These are phyloP conservation scores for Dioszegia aurantiaca DNA, from an alignment of 768 basidiomycete genomes.

Conservation along the genomic window DNA sequence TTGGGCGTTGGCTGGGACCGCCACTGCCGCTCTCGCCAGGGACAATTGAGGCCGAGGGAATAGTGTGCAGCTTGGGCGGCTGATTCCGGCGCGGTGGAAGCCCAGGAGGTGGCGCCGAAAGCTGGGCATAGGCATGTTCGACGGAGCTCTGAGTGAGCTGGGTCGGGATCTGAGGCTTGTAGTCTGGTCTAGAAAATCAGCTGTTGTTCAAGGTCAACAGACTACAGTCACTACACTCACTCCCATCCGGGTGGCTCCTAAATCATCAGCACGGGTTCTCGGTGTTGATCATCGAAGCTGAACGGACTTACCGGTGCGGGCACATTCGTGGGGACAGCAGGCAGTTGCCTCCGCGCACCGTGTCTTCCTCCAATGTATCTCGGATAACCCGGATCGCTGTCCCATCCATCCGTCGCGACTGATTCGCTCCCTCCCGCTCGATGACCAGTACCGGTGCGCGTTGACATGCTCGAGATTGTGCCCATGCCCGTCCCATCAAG, in stretches of 20 bases:
- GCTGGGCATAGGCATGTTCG: constrained; percentile 39
- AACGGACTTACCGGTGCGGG: constrained; percentile 18
- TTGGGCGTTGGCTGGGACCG: no score
- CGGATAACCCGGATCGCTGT: constrained; percentile 16
- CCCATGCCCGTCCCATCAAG: no score
- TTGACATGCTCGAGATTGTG: no score
- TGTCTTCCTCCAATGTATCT: constrained; percentile 12
- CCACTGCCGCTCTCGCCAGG: not conserved
- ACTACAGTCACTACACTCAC: constrained; percentile 21
- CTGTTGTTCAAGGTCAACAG: not conserved
- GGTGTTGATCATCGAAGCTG: no score
- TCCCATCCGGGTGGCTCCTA: constrained; percentile 46
- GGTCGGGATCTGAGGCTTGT: constrained; percentile 44
- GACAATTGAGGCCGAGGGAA: not conserved
- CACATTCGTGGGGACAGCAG: constrained; percentile 19
- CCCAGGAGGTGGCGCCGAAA: constrained; percentile 41
- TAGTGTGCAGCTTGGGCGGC: not conserved
- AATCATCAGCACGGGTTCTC: no score
- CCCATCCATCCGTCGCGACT: constrained; percentile 10
- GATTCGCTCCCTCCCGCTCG: not conserved
- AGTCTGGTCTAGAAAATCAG: constrained; percentile 35
- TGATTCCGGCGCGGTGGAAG: constrained; percentile 33
- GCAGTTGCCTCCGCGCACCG: constrained; percentile 9
- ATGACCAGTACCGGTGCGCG: no score
- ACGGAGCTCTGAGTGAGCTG: constrained; percentile 37